A percentile compares a stretch with the other conserved stretches of the same genome.
Evolutionary conservation across 768 basidiomycete species (phyloP).

Genomic region (Agaricus sinodeliciosus): DNA sequence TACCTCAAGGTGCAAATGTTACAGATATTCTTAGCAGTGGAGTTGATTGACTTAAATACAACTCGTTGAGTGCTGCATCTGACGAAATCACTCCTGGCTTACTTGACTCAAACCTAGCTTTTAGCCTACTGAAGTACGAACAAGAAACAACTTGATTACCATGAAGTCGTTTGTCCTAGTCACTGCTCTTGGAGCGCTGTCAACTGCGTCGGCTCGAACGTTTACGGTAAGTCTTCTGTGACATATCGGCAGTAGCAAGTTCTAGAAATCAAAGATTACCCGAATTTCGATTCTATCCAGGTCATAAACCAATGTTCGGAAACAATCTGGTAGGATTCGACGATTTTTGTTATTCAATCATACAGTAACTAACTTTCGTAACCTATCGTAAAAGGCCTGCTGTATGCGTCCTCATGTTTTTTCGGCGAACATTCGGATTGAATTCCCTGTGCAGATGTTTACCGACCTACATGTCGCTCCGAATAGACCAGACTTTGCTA

Average conservation of each 20-base stretch:
- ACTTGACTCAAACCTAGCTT: neutral
- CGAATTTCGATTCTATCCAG: slow-evolving; percentile 13
- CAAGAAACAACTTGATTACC: neutral
- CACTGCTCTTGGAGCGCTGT: slow-evolving; percentile 4
- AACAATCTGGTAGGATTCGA: slow-evolving; percentile 50
- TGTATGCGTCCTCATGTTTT: slow-evolving; percentile 15
- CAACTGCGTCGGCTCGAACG: slow-evolving; percentile 21
- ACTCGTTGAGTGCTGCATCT: too few relatives aligned
- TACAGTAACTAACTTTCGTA: too few relatives aligned
- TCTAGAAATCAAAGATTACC: neutral
- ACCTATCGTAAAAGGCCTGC: slow-evolving; percentile 27
- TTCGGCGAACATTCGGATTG: neutral
- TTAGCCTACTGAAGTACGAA: neutral
- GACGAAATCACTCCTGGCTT: too few relatives aligned
- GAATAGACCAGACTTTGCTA: slow-evolving; percentile 33
- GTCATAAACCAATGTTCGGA: slow-evolving; percentile 60
- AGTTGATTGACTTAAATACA: too few relatives aligned
- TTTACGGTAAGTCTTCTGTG: slow-evolving; percentile 38
- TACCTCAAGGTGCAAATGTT: too few relatives aligned
- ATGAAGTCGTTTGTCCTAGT: slow-evolving; percentile 9
- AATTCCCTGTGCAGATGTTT: slow-evolving; percentile 37
- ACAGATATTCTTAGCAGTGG: too few relatives aligned
- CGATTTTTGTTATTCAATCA: neutral
- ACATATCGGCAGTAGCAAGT: neutral
- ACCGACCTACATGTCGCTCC: slow-evolving; percentile 49